Percentiles rank a stretch among this genome's conserved stretches.
These are phyloP conservation scores for Coniella vitis DNA, from an alignment of 2,329 filamentous ascomycete species.

Conservation along the genomic window DNA sequence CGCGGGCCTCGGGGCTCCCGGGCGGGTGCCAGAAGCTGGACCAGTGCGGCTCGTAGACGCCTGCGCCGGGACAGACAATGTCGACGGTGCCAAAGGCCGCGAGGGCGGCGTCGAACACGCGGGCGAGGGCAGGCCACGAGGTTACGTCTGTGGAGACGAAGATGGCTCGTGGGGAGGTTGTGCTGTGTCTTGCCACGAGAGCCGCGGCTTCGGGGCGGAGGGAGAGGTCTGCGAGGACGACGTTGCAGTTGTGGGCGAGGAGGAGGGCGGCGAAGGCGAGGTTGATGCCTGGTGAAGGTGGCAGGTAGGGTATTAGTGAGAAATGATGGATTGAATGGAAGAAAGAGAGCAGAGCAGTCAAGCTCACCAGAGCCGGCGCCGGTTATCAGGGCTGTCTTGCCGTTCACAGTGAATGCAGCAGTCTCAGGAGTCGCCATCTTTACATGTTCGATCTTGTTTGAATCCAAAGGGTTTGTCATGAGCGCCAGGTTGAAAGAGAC, in stretches of 20 bases:
- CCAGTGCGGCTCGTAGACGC: conserved; percentile 39
- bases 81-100: conserved; percentile 32
- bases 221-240: conserved; percentile 37
- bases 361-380: conserved; percentile 44
- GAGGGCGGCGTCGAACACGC: conserved; percentile 28
- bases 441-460: too few relatives aligned
- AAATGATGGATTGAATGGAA: too few relatives aligned
- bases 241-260: conserved; percentile 34
- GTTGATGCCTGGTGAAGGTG: conserved; percentile 35
- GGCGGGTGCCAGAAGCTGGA: conserved; percentile 37
- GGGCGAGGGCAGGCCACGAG: conserved; percentile 31
- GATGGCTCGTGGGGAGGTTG: conserved; percentile 25
- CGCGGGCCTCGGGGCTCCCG: conserved; percentile 27
- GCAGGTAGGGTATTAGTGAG: too few relatives aligned
- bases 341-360: background rate
- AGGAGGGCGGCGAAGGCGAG: conserved; percentile 37
- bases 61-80: conserved; percentile 39
- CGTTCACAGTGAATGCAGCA: conserved; percentile 25
- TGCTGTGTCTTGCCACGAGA: conserved; percentile 23
- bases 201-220: conserved; percentile 35
- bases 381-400: conserved; percentile 45
- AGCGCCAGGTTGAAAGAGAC: too few relatives aligned
- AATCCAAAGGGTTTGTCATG: too few relatives aligned
- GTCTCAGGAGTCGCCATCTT: too few relatives aligned
- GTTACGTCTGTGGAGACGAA: conserved; percentile 40